Evolutionary conservation across 768 basidiomycete species (phyloP), one percentile per base, ranked within the genome.

Genomic region (Xanthoconium stramineum): DNA sequence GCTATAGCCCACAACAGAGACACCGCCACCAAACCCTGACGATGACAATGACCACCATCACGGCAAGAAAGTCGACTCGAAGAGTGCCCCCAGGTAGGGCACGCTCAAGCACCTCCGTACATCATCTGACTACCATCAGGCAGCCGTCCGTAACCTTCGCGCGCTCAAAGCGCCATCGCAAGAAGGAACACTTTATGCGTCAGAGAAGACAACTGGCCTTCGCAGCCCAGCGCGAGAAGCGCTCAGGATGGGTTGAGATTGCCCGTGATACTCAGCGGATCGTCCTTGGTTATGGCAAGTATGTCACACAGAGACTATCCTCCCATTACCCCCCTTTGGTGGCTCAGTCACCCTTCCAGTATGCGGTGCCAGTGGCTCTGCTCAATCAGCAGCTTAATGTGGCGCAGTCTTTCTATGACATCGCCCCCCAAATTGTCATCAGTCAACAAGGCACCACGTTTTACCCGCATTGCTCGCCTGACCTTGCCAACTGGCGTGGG

Each of bases 221-320:
- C 36, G 57, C 61, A 40, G 58, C 59, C 9, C 69, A 59, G 15
- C 68, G 65, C 50, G 42, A 61, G 53, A 69, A 56, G 45, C 68
- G 69, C 24, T 66, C 64, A 10, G 53, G 61, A 47, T 75, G 75
- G 74, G 65, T 65, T 17, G 59, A 64, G 44, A 70, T 65, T 1
- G 76, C 76, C 28, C 55, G 45, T 38, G 76, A 76, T 57, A 77
- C 76, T 6, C 69, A 69, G 45, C 59, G 59, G 48, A 73, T 77
- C 47, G 67, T 75, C 52, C 65, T 74, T 53, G 76, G 74, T 17
- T 69, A 75, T 66, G 76, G 76, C 60, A 67, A 74, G 69, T 77
- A 77, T 66, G 63, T 66, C 52, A 68, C 72, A 59, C 71, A 71
- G 56, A 60, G 45, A 44, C 47, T 56, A 20, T 48, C 59, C n/a